Conservation (phyloP, 2,329 filamentous ascomycete genomes). For the Aspergillus vadensis region DNA sequence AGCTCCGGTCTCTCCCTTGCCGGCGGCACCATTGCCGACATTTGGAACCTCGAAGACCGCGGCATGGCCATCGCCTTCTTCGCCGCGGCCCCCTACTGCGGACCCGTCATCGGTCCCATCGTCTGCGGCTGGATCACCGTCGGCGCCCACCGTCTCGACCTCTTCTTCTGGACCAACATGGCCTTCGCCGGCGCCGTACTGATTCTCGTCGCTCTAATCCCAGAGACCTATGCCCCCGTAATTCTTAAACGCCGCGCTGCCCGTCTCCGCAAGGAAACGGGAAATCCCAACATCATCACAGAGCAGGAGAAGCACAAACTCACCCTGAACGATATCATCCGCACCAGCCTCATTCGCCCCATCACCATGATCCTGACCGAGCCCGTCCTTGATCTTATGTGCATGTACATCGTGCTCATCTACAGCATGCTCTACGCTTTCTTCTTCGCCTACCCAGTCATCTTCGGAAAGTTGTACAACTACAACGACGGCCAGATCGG, state of each 20-base stretch:
- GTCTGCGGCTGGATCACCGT: slow-evolving; percentile 70
- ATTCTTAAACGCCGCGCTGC: slow-evolving; percentile 38
- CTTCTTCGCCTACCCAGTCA: slow-evolving; percentile 56
- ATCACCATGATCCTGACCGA: slow-evolving; percentile 75
- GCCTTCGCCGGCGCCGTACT: slow-evolving; percentile 32
- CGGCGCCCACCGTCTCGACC: slow-evolving; percentile 31
- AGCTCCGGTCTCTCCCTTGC: slow-evolving; percentile 33
- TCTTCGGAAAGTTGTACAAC: slow-evolving; percentile 71
- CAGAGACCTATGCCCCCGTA: slow-evolving; percentile 40
- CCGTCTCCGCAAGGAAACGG: slow-evolving; percentile 36
- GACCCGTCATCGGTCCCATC: slow-evolving; percentile 72
- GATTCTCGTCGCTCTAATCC: slow-evolving; percentile 28
- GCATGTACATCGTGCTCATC: slow-evolving; percentile 70
- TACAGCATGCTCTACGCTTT: slow-evolving; percentile 53
- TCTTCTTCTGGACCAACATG: slow-evolving; percentile 39
- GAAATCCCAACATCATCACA: slow-evolving; percentile 35
- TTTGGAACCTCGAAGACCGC: slow-evolving; percentile 76
- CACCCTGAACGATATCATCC: slow-evolving; percentile 46
- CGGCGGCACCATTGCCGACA: slow-evolving; percentile 51
- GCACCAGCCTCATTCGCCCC: slow-evolving; percentile 71
- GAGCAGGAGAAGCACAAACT: slow-evolving; percentile 33
- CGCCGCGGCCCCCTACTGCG: slow-evolving; percentile 75
- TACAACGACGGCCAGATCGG: slow-evolving; percentile 41
- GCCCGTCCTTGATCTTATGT: slow-evolving; percentile 51
- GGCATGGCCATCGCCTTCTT: slow-evolving; percentile 83